Conservation (phyloP, 2,329 filamentous ascomycete genomes). For the Aspergillus alliaceus region DNA sequence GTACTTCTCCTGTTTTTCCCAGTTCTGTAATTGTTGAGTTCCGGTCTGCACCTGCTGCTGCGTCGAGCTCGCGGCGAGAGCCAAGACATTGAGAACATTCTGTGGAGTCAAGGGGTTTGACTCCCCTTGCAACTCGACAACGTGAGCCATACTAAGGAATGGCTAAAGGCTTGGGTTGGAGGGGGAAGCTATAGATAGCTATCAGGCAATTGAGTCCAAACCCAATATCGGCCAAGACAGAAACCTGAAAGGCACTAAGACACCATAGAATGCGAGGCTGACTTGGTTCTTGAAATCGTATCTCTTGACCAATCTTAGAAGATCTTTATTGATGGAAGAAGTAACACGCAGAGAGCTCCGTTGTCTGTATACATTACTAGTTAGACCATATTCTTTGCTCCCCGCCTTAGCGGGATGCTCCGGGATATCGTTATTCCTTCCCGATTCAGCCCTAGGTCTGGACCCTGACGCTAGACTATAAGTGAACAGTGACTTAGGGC, state of each 20-base stretch:
- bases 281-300: background rate
- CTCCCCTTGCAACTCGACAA: slow-evolving; percentile 79
- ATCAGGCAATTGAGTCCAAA: slow-evolving; percentile 1
- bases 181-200: slow-evolving; percentile 3
- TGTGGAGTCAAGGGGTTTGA: slow-evolving; percentile 67
- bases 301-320: background rate
- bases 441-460: slow-evolving; percentile 28
- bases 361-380: slow-evolving; percentile 5
- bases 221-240: slow-evolving; percentile 1
- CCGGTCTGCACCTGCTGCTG: slow-evolving; percentile 67
- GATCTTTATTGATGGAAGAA: background rate
- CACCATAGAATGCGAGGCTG: slow-evolving; percentile 5
- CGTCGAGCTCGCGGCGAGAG: slow-evolving; percentile 63
- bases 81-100: slow-evolving; percentile 64
- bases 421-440: slow-evolving; percentile 20
- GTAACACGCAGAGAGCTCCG: slow-evolving; percentile 1
- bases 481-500: slow-evolving; percentile 24
- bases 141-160: slow-evolving; percentile 60
- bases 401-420: slow-evolving; percentile 22
- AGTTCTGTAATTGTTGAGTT: slow-evolving; percentile 67
- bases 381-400: slow-evolving; percentile 11
- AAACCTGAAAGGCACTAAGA: background rate
- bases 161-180: slow-evolving; percentile 1
- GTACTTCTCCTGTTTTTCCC: slow-evolving; percentile 67
- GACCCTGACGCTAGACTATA: slow-evolving; percentile 22